Conservation (phyloP, 2,329 filamentous ascomycete genomes). For the Byssothecium circinans region DNA sequence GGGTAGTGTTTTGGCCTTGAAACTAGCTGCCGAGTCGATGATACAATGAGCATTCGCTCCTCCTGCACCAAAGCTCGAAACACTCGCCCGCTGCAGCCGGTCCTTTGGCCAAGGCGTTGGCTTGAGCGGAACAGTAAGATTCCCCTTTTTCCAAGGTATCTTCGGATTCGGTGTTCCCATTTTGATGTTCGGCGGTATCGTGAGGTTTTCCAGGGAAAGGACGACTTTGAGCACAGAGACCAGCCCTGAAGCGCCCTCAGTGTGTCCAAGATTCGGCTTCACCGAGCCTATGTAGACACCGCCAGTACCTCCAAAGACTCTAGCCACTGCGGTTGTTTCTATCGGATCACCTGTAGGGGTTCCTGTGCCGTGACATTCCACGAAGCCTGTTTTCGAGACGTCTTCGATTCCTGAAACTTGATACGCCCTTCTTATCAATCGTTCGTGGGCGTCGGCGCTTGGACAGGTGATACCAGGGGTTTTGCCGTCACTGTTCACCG, state of each 20-base stretch:
- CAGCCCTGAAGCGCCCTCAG: slow-evolving; percentile 31
- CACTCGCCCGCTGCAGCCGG: neutral
- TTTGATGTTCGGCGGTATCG: slow-evolving; percentile 32
- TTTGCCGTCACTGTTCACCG: slow-evolving; percentile 52
- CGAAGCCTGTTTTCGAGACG: slow-evolving; percentile 18
- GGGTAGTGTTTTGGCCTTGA: neutral
- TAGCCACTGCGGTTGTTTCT: slow-evolving; percentile 19
- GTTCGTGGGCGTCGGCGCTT: slow-evolving; percentile 51
- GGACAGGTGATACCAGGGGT: slow-evolving; percentile 58
- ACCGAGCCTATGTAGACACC: slow-evolving; percentile 19
- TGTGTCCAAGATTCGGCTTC: slow-evolving; percentile 40
- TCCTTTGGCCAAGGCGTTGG: slow-evolving; percentile 11
- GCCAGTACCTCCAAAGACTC: slow-evolving; percentile 9
- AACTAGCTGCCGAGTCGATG: slow-evolving; percentile 9
- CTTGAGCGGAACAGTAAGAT: slow-evolving; percentile 13
- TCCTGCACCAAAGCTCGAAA: slow-evolving; percentile 11
- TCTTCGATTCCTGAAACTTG: slow-evolving; percentile 3
- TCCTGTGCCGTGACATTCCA: slow-evolving; percentile 48
- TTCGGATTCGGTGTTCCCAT: slow-evolving; percentile 17
- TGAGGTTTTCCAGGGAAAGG: slow-evolving; percentile 42
- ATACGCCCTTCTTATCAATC: slow-evolving; percentile 16
- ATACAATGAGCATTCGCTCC: slow-evolving; percentile 15
- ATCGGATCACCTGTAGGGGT: slow-evolving; percentile 53
- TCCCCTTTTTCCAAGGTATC: slow-evolving; percentile 16
- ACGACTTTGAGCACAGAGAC: slow-evolving; percentile 40